Evolutionary conservation across 2,329 filamentous ascomycete species (phyloP).

Genomic region (Ophidiomyces ophidiicola): DNA sequence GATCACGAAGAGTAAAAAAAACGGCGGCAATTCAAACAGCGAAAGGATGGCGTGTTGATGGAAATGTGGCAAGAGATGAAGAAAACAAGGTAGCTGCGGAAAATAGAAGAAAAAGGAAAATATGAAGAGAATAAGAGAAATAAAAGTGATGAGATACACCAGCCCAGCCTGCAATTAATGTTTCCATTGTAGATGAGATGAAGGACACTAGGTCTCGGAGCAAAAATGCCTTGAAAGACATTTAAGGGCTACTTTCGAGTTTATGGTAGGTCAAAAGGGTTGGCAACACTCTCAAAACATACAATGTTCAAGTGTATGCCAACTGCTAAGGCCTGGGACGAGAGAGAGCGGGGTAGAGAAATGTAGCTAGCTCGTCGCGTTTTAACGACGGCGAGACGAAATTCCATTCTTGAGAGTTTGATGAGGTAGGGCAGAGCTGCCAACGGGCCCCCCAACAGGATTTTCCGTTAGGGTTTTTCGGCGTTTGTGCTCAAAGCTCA

Average conservation of each 20-base stretch:
- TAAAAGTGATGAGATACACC: background rate
- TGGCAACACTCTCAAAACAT: too few species aligned
- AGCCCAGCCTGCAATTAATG: too few species aligned
- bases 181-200: too few species aligned
- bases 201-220: too few species aligned
- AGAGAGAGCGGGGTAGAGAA: too few species aligned
- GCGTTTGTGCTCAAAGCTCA: constrained; percentile 56
- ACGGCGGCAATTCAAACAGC: background rate
- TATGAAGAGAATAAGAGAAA: background rate
- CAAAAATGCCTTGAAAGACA: too few species aligned
- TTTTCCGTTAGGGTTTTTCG: constrained; percentile 61
- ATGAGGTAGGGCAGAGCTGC: constrained; percentile 28
- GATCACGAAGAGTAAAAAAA: constrained; percentile 5
- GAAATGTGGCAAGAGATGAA: background rate
- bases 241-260: too few species aligned
- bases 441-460: constrained; percentile 37
- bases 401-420: constrained; percentile 36
- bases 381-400: constrained; percentile 30
- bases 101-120: background rate
- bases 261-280: too few species aligned
- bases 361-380: too few species aligned
- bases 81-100: background rate
- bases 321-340: too few species aligned
- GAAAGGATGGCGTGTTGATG: background rate
- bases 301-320: too few species aligned